Evolutionary conservation across 371 early-diverging fungal species (phyloP), one percentile per base, ranked within the genome.

Genomic region (Actinomucor elegans): DNA sequence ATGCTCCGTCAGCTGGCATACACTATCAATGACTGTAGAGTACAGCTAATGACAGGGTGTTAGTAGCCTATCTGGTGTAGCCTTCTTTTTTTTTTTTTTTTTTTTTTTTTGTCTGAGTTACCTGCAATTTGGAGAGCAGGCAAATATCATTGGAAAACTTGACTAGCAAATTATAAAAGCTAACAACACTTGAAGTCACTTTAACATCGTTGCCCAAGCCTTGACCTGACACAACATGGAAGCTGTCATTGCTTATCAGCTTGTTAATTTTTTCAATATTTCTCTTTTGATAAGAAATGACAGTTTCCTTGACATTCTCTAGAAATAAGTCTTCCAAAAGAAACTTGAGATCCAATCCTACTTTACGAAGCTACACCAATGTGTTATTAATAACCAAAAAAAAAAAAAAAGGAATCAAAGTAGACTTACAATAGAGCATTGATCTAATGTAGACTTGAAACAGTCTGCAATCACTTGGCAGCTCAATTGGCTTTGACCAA

Each of bases 391-490:
- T 47, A 7, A 38, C n/a, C n/a, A n/a, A n/a, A n/a, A n/a, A n/a
- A n/a, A 14, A 33, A 26, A 17, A n/a, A 23, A 5, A 8, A 0
- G 10, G 8, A 17, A 40, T 24, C 7, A 28, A 20, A 11, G 27
- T 8, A 33, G 32, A 31, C 72, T 53, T 76, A 91, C 91, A 57
- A 82, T 82, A 33, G 77, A 69, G 61, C 87, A 85, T 52, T 90
- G 90, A 26, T 89, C 86, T 28, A 86, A 59, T 5, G 92, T 85
- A 6, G 85, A 86, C 58, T 83, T 84, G 34, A 93, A 79, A 58
- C 97, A 96, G 44, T 88, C 87, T 1, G 92, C 87, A 54, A 93
- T 92, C 32, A 89, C 85, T 40, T 85, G 84, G 52, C 96, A 93
- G 56, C 73, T 77, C 28, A 83, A 69, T 23, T 90, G 90, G 47